Evolutionary conservation across 1,284 basidiomycete genomes (phyloP).

Genomic region (Boletus albobrunnescens): DNA sequence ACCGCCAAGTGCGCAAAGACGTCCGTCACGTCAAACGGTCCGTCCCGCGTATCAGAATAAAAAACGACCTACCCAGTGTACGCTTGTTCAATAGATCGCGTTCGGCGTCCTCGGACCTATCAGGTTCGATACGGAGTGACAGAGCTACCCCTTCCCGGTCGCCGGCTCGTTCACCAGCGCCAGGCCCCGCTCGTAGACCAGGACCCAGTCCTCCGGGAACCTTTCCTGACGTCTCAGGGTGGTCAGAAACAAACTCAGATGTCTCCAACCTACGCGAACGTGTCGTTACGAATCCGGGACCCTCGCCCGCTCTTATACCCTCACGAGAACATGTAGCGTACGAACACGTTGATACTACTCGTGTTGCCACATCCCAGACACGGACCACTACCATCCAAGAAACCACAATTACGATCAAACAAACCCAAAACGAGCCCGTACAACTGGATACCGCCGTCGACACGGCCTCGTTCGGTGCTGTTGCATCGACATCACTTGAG

Average conservation of each 20-base stretch:
- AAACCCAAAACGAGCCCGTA: conserved; percentile 13
- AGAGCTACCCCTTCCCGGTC: conserved; percentile 30
- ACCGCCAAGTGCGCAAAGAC: conserved; percentile 51
- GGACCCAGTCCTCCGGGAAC: conserved; percentile 30
- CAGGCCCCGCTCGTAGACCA: conserved; percentile 18
- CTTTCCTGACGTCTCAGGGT: conserved; percentile 28
- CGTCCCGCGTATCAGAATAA: conserved; percentile 31
- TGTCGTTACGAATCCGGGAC: conserved; percentile 15
- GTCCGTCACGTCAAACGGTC: conserved; percentile 30
- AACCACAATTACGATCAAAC: conserved; percentile 11
- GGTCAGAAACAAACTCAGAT: conserved; percentile 30
- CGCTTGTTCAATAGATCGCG: conserved; percentile 24
- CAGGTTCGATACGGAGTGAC: conserved; percentile 31
- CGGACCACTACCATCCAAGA: conserved; percentile 3
- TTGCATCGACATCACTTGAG: conserved; percentile 2
- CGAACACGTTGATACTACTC: conserved; percentile 13
- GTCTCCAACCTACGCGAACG: conserved; percentile 21
- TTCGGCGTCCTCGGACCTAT: conserved; percentile 14
- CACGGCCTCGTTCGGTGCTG: not conserved
- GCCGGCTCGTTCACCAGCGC: conserved; percentile 14
- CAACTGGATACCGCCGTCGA: conserved; percentile 1
- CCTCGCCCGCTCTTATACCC: conserved; percentile 31
- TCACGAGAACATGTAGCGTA: conserved; percentile 16
- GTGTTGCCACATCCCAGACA: conserved; percentile 6
- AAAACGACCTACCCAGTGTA: conserved; percentile 31